Evolutionary conservation across 148 eudicot species (phyloP).

Genomic region (Rhododendron mucronatum): DNA sequence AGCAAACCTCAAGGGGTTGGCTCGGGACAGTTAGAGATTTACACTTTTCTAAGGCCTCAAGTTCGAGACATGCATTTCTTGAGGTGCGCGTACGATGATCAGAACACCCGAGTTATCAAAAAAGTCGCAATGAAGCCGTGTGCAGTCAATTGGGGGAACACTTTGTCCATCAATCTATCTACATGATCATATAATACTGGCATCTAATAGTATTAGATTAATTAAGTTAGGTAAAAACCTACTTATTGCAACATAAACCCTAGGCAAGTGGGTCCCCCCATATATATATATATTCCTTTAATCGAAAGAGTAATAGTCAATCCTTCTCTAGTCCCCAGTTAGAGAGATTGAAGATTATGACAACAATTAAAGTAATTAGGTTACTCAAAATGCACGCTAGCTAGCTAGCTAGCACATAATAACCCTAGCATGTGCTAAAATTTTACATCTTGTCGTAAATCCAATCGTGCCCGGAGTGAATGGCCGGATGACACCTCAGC

Average conservation of each 20-base stretch:
- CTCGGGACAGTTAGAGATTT: too few species aligned
- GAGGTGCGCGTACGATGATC: too few species aligned
- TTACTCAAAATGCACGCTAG: not conserved
- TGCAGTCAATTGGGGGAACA: slow-evolving; percentile 67
- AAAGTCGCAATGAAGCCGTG: slow-evolving; percentile 29
- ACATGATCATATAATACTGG: slow-evolving; percentile 15
- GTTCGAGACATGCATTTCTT: too few species aligned
- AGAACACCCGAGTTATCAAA: not conserved
- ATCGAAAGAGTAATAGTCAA: not conserved
- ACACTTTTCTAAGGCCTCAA: too few species aligned
- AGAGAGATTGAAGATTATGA: not conserved
- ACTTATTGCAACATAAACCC: slow-evolving; percentile 29
- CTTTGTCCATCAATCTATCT: slow-evolving; percentile 35
- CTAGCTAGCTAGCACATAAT: not conserved
- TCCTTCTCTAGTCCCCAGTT: not conserved
- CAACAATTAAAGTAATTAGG: not conserved
- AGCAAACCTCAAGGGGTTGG: too few species aligned
- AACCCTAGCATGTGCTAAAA: not conserved
- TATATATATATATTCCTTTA: not conserved
- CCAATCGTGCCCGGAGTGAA: too few species aligned
- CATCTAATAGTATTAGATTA: not conserved
- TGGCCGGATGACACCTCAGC: not conserved
- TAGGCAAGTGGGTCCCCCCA: slow-evolving; percentile 25
- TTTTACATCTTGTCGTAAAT: too few species aligned
- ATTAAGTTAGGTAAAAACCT: slow-evolving; percentile 36